Conservation (phyloP, 306 rosid species). For the Inga leiocalycina region DNA sequence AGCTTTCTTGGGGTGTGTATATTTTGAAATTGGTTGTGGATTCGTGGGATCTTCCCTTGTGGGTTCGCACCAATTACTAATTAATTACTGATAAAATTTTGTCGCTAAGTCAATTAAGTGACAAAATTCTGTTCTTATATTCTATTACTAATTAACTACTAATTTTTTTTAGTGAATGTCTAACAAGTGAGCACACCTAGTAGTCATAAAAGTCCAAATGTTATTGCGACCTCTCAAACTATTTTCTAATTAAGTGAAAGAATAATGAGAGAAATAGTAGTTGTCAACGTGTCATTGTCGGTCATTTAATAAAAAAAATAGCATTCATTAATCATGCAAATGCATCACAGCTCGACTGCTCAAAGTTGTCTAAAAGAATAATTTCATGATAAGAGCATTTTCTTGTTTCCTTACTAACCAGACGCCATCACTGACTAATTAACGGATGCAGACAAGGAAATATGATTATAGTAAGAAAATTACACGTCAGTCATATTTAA, state of each 20-base stretch:
- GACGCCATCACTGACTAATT: background rate
- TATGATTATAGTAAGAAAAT: background rate
- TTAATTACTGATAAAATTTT: no score
- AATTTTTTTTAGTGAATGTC: no score
- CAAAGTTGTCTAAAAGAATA: background rate
- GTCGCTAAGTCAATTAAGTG: no score
- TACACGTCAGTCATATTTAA: background rate
- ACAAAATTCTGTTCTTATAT: no score
- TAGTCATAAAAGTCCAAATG: background rate
- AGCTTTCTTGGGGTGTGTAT: no score
- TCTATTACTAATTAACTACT: no score
- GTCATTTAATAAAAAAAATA: background rate
- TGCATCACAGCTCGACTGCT: background rate
- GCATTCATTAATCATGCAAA: background rate
- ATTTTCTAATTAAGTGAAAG: background rate
- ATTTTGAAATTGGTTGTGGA: no score
- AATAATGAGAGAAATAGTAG: background rate
- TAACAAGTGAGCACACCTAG: background rate
- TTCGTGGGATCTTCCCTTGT: no score
- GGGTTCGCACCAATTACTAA: no score
- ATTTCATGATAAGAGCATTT: background rate
- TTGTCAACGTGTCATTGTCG: background rate
- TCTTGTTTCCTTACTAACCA: background rate
- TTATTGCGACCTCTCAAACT: background rate
- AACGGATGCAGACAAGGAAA: no score